Evolutionary conservation across 2,329 filamentous ascomycete species (phyloP), one percentile per base, ranked within the genome.

Genomic region (Coleophoma eucalyptorum): DNA sequence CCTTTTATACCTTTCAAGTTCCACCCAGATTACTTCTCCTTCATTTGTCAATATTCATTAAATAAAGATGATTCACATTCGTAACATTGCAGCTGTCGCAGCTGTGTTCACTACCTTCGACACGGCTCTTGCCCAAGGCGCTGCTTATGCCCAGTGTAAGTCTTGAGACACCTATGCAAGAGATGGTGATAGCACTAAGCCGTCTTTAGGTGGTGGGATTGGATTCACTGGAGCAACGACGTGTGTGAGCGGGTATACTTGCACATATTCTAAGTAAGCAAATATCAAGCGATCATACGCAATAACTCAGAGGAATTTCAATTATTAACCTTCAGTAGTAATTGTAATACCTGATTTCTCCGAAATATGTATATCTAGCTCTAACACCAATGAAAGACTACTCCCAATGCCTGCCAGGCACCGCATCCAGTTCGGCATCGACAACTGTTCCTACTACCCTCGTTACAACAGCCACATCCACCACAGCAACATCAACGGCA

Each of bases 171-270:
- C 6, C 12, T 8, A 47, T 13, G 16, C 12, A 10, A 21, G 11
- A 37, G 15, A 15, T 44, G n/a, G 35, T 19, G 21, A 5, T 15
- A 26, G 26, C 6, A 26, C 26, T 26, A 8, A 26, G 26, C 26
- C 10, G 6, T 26, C 26, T 16, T 50, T 33, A 61, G 58, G 59
- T 37, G 58, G 58, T 49, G 60, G 60, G 12, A 50, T 54, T 38
- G 52, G 56, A 16, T 62, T 54, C 55, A 58, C 52, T 33, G 58
- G 60, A 40, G 38, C 58, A 8, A 62, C 58, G 11, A 49, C 55
- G 26, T 62, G 59, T 20, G 57, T 60, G 10, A 56, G 58, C 10
- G 60, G 59, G 15, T 56, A 49, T 16, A 44, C 46, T 34, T 60
- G 60, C 41, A 54, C 54, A 38, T 54, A 19, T 43, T 53, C 38